Evolutionary conservation across 129 eudicot genomes (phyloP), one percentile per base, ranked within the genome.

Genomic region (Tagetes erecta): DNA sequence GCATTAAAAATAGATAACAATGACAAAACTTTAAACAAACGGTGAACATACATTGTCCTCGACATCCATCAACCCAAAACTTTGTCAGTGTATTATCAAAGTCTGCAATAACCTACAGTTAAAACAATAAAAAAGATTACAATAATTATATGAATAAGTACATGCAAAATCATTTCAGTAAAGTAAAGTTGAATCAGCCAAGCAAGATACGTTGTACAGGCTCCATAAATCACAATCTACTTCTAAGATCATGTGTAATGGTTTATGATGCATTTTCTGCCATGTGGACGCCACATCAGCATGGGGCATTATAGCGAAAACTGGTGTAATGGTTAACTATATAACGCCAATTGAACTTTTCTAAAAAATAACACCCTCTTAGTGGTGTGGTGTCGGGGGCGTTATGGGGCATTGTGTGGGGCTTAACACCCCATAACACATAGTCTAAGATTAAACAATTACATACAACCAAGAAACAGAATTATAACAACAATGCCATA

Each of bases 11-110:
- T 20, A 46, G 12, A 73, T 72, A 47, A 2, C 34, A 55, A 63
- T 1, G 36, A 52, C 42, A 45, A 44, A 27, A 46, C 38, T 6
- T 12, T 6, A 11, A 71, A 49, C 1, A 34, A 50, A 53, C 42
- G 4, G 34, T 7, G 68, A 73, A 83, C 92, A 62, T 86, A 91
- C 97, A 86, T 13, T 91, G 88, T 70, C 97, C 97, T 78, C 96
- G 83, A 67, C 77, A 73, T 27, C 97, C 96, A 71, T 88, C 83
- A 42, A 91, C 80, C 88, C 88, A 83, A 77, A 83, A 91, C 74
- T 81, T 91, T 51, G 97, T 91, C 74, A 91, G 65, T 62, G 97
- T 91, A 41, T 90, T 88, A 83, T 91, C 97, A 70, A 91, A 91
- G 73, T 91, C 97, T 51, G 96, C 97, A 88, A 91, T 88, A 52